These are phyloP conservation scores for Vitis hybrid DNA, from an alignment of 177 flowering plant genomes.

Conservation along the genomic window DNA sequence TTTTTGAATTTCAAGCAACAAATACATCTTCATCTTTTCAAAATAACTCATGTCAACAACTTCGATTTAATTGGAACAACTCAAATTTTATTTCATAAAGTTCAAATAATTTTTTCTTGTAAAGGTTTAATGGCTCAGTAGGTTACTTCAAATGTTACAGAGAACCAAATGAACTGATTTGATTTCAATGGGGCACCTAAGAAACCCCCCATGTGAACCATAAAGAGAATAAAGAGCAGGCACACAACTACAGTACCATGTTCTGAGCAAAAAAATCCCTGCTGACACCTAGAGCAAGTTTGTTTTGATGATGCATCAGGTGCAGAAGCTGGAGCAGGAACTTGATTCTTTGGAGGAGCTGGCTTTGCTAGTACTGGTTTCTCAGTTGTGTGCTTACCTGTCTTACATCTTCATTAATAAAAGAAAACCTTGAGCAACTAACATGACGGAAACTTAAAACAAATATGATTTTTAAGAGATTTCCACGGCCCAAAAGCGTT, in stretches of 20 bases:
- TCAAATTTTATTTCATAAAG: too few relatives aligned
- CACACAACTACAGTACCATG: constrained; percentile 59
- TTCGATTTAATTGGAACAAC: too few relatives aligned
- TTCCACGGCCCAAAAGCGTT: not conserved
- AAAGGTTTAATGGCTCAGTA: not conserved
- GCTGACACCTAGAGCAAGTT: constrained; percentile 79
- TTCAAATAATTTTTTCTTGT: too few relatives aligned
- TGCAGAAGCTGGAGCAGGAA: constrained; percentile 30
- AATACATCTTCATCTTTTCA: too few relatives aligned
- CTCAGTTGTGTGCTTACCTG: constrained; percentile 92
- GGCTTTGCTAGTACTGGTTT: constrained; percentile 66
- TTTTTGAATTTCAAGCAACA: too few relatives aligned
- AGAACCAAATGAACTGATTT: not conserved
- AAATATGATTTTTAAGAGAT: not conserved
- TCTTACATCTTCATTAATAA: constrained; percentile 72
- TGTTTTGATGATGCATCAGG: constrained; percentile 47
- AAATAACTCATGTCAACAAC: too few relatives aligned
- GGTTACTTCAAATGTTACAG: not conserved
- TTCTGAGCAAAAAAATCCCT: constrained; percentile 94
- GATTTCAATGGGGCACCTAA: not conserved
- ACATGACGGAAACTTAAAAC: not conserved
- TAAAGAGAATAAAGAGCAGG: not conserved
- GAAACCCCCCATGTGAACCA: not conserved
- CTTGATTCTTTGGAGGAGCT: constrained; percentile 31
- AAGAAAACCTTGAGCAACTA: constrained; percentile 8